Conservation (phyloP, 495 filamentous ascomycete species). For the Aspergillus bridgeri region DNA sequence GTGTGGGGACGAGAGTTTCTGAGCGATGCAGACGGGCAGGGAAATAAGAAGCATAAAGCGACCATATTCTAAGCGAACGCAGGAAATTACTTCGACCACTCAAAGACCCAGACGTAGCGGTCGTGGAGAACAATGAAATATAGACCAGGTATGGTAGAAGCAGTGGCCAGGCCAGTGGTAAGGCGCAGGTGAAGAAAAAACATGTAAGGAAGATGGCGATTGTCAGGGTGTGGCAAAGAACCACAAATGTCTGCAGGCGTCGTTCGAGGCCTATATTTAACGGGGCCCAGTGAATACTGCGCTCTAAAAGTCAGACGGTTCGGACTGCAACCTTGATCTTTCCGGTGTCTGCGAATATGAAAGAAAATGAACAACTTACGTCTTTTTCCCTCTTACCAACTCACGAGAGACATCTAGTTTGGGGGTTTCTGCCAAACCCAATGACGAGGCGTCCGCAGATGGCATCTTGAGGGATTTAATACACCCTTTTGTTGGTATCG, state of each 20-base stretch:
- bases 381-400: not conserved
- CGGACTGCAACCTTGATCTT: not conserved
- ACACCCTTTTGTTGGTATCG: not conserved
- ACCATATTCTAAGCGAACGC: conserved; percentile 76
- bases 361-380: not conserved
- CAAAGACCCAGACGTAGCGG: conserved; percentile 68
- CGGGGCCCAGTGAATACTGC: conserved; percentile 79
- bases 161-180: conserved; percentile 87
- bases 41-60: conserved; percentile 88
- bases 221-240: conserved; percentile 80
- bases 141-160: conserved; percentile 88
- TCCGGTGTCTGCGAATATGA: not conserved
- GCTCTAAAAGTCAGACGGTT: conserved; percentile 4
- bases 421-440: not conserved
- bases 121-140: conserved; percentile 70
- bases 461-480: not conserved
- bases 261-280: conserved; percentile 81
- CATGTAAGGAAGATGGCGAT: conserved; percentile 70
- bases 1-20: conserved; percentile 65
- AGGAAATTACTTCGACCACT: conserved; percentile 68
- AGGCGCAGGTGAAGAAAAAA: conserved; percentile 89
- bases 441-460: not conserved
- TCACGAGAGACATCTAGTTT: not conserved
- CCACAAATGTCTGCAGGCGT: conserved; percentile 81
- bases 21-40: conserved; percentile 84